Base-by-base conservation (phyloP, 2,329 filamentous ascomycete species). In the Fusarium sp. region DNA sequence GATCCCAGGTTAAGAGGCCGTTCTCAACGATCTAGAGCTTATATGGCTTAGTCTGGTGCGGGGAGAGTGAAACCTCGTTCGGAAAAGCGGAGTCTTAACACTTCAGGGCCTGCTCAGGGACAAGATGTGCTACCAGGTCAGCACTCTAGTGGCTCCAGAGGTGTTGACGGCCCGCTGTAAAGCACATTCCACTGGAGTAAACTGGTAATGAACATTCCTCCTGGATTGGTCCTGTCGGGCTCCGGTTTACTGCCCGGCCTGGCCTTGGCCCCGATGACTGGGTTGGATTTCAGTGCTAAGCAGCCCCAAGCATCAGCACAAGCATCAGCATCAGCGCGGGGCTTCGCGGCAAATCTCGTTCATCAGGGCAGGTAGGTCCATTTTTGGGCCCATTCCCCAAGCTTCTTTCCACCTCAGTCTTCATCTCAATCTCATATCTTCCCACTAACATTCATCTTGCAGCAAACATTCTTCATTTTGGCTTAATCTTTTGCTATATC, bases 271-370 rank as follows among this genome's bases (percentile, higher is more conserved):
- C 35, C 51, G 51, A 54, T n/a, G 44, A 45, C 26, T 60, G 45
- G 58, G 38, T 38, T 62, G 38, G 53, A 32, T 47, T 39, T 44
- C 35, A 45, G 36, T 60, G 54, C 51, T 55, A 55, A 55, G 24
- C 15, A 41, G 35, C 51, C 51, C 24, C 32, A 35, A 35, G 41
- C 41, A 44, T 44, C 41, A 39, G 57, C 45, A 54, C 39, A 44
- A 44, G 24, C 56, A 50, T n/a, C 22, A 56, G 41, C 47, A 45
- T 44, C 48, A 63, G 66, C 72, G 72, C 71, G 72, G 72, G 72
- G 71, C 71, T 65, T 36, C 69, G 72, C 67, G 67, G 75, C 70
- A 77, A 76, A 76, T 77, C 75, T 77, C 75, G 70, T 77, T 66
- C 66, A 70, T 70, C 51, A 55, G 51, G 51, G 51, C 51, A 30